A percentile compares a stretch with the other conserved stretches of the same genome.
Evolutionary conservation across 441 rosid genomes (phyloP).

Genomic region (Pelargonium myrrhifolium): DNA sequence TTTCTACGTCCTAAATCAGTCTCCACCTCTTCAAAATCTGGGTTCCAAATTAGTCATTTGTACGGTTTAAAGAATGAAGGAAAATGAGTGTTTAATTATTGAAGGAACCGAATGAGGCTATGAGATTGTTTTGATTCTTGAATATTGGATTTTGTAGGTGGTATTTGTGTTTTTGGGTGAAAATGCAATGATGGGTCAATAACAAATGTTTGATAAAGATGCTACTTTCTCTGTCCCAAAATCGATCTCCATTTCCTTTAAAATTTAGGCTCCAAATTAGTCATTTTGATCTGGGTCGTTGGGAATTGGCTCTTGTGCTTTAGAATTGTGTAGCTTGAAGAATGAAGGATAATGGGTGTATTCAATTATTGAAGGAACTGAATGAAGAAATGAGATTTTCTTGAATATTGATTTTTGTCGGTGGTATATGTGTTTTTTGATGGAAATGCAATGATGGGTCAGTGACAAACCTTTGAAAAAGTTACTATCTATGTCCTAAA

Average conservation of each 20-base stretch:
- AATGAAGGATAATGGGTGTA: neutral
- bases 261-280: neutral
- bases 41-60: neutral
- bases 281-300: neutral
- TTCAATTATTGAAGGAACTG: neutral
- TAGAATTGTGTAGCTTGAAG: neutral
- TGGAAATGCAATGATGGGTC: neutral
- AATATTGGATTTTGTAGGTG: neutral
- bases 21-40: no score
- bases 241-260: no score
- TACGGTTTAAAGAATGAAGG: neutral
- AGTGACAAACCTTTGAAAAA: neutral
- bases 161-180: neutral
- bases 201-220: no score
- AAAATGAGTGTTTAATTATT: neutral
- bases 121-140: neutral
- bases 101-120: neutral
- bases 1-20: no score
- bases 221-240: no score
- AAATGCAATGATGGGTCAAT: neutral
- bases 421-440: neutral
- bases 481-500: neutral
- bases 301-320: neutral
- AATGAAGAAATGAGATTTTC: neutral
- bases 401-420: neutral